Conservation (phyloP, 2,329 filamentous ascomycete species). For the Clathrospora elynae region DNA sequence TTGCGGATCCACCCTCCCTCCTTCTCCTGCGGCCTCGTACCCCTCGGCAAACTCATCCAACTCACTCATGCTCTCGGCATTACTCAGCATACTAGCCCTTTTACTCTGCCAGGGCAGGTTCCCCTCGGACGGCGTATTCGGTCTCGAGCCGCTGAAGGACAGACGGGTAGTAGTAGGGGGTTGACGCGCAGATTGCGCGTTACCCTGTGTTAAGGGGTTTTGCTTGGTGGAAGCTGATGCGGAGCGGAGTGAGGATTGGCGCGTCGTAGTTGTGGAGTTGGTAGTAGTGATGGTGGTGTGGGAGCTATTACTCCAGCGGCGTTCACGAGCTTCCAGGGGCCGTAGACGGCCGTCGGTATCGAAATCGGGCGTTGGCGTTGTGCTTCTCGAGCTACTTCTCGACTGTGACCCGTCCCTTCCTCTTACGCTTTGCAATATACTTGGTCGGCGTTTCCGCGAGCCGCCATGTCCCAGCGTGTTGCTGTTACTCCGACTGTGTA, state of each 20-base stretch:
- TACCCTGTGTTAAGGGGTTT: constrained; percentile 28
- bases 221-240: constrained; percentile 19
- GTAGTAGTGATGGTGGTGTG: constrained; percentile 42
- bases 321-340: constrained; percentile 26
- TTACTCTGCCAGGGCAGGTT: constrained; percentile 37
- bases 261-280: constrained; percentile 27
- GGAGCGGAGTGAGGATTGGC: constrained; percentile 28
- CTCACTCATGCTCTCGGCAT: constrained; percentile 27
- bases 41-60: constrained; percentile 14
- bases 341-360: constrained; percentile 37
- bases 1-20: constrained; percentile 3
- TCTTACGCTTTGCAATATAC: constrained; percentile 23
- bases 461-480: constrained; percentile 23
- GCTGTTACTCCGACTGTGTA: constrained; percentile 13
- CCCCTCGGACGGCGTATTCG: constrained; percentile 36
- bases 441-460: constrained; percentile 37
- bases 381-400: constrained; percentile 39
- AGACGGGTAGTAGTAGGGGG: constrained; percentile 19
- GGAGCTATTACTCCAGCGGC: constrained; percentile 45
- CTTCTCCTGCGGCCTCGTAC: constrained; percentile 16
- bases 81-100: constrained; percentile 42
- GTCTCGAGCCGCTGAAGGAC: constrained; percentile 22
- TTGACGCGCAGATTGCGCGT: constrained; percentile 36
- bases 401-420: constrained; percentile 40
- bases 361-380: constrained; percentile 42